These are phyloP conservation scores for Flueggea neowawraea DNA, from an alignment of 441 rosid species.

Conservation along the genomic window DNA sequence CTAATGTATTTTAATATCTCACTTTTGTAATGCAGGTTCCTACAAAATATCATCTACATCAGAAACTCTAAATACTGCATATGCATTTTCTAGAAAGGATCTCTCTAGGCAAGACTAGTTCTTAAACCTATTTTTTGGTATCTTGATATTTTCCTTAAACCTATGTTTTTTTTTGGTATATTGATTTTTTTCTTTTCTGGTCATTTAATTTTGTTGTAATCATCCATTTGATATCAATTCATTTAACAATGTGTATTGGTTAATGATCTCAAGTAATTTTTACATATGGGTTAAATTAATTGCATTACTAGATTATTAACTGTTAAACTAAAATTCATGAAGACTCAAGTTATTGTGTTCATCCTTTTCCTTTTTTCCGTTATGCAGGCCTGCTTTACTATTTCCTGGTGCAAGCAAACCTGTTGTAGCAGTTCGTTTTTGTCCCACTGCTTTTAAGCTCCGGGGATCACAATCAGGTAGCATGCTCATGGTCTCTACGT, in stretches of 20 bases:
- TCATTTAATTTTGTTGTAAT: too few relatives aligned
- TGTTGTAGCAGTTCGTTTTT: conserved; percentile 82
- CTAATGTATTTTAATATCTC: not conserved
- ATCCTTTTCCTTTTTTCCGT: conserved; percentile 12
- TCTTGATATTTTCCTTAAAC: not conserved
- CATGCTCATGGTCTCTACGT: not conserved
- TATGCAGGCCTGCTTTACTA: conserved; percentile 77
- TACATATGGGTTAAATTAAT: too few relatives aligned
- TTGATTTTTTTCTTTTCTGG: too few relatives aligned
- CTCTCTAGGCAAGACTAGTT: conserved; percentile 69
- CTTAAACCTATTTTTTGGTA: conserved; percentile 7
- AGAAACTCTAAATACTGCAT: conserved; percentile 68
- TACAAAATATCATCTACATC: conserved; percentile 59
- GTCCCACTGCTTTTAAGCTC: conserved; percentile 64
- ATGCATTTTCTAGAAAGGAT: conserved; percentile 81
- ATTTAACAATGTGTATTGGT: too few relatives aligned
- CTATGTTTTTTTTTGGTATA: too few relatives aligned
- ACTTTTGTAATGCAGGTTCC: conserved; percentile 49
- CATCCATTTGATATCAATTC: too few relatives aligned
- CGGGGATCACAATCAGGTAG: conserved; percentile 63
- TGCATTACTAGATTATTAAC: not conserved
- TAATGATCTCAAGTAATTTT: not conserved
- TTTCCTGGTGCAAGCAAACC: conserved; percentile 91
- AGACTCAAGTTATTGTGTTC: not conserved
- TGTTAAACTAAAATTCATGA: not conserved